These are phyloP conservation scores for Eruca vesicaria DNA, from an alignment of 441 rosid species.

Conservation along the genomic window DNA sequence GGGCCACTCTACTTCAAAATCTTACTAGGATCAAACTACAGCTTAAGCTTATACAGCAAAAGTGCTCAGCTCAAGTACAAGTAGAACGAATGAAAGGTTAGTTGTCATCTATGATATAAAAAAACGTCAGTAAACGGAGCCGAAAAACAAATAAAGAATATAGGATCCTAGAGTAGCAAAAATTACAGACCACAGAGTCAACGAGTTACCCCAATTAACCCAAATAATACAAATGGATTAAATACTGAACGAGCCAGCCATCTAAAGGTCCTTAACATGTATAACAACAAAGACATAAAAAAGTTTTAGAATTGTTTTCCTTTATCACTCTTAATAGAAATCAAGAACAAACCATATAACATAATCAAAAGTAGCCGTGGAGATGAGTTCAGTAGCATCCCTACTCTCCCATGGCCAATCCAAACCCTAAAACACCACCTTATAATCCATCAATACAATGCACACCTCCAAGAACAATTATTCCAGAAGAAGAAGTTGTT, in stretches of 20 bases:
- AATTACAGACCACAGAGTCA: neutral
- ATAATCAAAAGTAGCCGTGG: neutral
- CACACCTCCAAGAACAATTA: neutral
- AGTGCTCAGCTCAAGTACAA: neutral
- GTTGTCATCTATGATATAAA: neutral
- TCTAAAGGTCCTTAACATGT: neutral
- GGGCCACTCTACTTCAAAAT: neutral
- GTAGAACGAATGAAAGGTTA: neutral
- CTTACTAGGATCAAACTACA: no score
- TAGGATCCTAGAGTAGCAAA: no score
- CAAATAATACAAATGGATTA: no score
- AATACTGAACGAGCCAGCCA: neutral
- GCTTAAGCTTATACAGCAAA: neutral
- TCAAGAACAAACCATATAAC: neutral
- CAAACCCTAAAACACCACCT: neutral
- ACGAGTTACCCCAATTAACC: neutral
- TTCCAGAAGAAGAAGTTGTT: no score
- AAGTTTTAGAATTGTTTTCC: neutral
- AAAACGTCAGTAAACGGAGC: neutral
- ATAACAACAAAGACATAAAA: neutral
- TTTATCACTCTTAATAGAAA: neutral
- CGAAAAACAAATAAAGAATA: neutral
- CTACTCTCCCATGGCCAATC: neutral
- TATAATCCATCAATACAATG: neutral
- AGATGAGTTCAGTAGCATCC: neutral